Evolutionary conservation across 352 stramenopile species (phyloP), one percentile per base, ranked within the genome.

Genomic region (Elongisporangium anandrum): DNA sequence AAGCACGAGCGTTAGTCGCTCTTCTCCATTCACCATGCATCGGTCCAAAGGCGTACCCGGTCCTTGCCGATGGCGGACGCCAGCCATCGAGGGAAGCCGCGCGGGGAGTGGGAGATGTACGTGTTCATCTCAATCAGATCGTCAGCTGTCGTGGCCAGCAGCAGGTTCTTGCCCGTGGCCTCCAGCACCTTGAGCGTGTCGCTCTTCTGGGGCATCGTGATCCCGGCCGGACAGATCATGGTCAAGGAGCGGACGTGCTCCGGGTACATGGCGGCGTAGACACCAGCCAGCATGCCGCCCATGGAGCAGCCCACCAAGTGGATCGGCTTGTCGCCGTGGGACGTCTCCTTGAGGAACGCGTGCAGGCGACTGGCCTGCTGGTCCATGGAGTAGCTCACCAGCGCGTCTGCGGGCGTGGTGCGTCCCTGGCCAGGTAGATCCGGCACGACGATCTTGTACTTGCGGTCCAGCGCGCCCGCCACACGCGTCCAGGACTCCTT

Each of bases 221-320:
- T 77, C 0, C 81, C 81, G 53, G 79, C 84, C 2, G 81, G 79
- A 53, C 79, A 86, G 52, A 92, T 73, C 58, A 92, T 62, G 19
- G 79, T 87, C 10, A 90, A 54, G 13, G 79, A 88, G 17, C 69
- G 70, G 26, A 89, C 73, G 10, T 69, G 73, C 2, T 81, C 72
- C 3, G 81, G 72, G 50, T 88, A 75, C 69, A 78, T 82, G 23
- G 77, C 75, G 38, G 81, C 73, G 62, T 87, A 92, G 5, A 86
- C 66, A 17, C 81, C 81, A 4, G 77, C 74, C 62, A 92, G 73
- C 61, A 85, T 82, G 17, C 77, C 81, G 58, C 81, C 79, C 75
- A 92, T 92, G 47, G 75, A 88, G 34, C 74, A 85, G 6, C 82
- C 82, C 7, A 90, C 61, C 2, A 92, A 54, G 23, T 92, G 82